phyloP scores from a whole-genome alignment of 179 eudicot species.

The Silene coronaria region DNA sequence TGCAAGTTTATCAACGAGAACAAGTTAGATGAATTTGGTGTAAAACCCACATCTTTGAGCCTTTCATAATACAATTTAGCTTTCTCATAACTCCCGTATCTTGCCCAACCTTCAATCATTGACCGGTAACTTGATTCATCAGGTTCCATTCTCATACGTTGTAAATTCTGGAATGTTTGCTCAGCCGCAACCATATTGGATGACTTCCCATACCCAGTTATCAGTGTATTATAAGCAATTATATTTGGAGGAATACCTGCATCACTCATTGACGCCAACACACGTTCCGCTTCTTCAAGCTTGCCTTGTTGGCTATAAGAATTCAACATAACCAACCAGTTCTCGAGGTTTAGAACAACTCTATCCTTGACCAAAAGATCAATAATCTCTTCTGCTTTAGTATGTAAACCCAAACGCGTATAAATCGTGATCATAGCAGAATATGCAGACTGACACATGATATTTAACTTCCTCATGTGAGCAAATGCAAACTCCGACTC shows the following conservation, averaged over 20 bases:
- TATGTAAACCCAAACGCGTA: constrained; percentile 63
- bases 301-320: constrained; percentile 90
- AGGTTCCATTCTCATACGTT: constrained; percentile 47
- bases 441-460: constrained; percentile 71
- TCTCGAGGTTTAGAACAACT: constrained; percentile 56
- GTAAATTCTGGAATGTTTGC: constrained; percentile 39
- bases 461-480: constrained; percentile 47
- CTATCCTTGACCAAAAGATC: constrained; percentile 47
- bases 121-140: constrained; percentile 89
- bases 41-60: constrained; percentile 55
- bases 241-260: constrained; percentile 63
- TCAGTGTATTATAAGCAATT: constrained; percentile 67
- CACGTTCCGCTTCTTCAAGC: constrained; percentile 57
- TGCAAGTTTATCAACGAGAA: constrained; percentile 73
- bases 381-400: constrained; percentile 66
- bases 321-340: constrained; percentile 84
- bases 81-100: constrained; percentile 50
- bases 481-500: constrained; percentile 76
- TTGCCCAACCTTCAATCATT: constrained; percentile 97
- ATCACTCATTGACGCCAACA: constrained; percentile 50
- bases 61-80: constrained; percentile 51
- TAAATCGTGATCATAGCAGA: constrained; percentile 90
- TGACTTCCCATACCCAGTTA: constrained; percentile 79
- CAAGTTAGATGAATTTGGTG: constrained; percentile 76
- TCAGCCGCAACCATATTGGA: constrained; percentile 64